Percentiles rank a stretch among this genome's conserved stretches.
phyloP scores from a whole-genome alignment of 805 yeast genomes.

The Metschnikowia borealis region DNA sequence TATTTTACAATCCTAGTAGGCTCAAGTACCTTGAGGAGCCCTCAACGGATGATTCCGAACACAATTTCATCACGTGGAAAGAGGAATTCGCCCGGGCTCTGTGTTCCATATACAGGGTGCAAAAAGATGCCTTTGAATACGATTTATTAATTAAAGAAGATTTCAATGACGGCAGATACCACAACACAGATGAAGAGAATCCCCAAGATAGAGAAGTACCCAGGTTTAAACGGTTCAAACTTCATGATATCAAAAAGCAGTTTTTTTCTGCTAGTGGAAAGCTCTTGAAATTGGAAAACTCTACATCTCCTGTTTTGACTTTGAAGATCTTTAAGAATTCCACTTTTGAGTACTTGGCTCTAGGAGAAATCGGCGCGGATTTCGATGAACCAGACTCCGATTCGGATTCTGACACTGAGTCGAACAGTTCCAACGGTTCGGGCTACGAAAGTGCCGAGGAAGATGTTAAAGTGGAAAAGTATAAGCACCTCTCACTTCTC shows the following conservation, averaged over 20 bases:
- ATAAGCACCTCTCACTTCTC: slow-evolving; percentile 48
- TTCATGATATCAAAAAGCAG: slow-evolving; percentile 44
- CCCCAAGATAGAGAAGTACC: slow-evolving; percentile 28
- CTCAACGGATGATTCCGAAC: not conserved
- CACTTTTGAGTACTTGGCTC: slow-evolving; percentile 20
- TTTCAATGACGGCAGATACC: slow-evolving; percentile 70
- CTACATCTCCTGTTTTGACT: slow-evolving; percentile 62
- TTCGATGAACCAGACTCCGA: slow-evolving; percentile 12
- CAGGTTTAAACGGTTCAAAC: slow-evolving; percentile 27
- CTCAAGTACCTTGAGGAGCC: slow-evolving; percentile 27
- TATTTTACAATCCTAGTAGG: slow-evolving; percentile 56
- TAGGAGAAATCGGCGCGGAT: slow-evolving; percentile 19
- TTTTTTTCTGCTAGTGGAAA: slow-evolving; percentile 72
- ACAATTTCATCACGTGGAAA: slow-evolving; percentile 56
- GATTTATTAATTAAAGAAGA: slow-evolving; percentile 48
- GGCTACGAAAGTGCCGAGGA: slow-evolving; percentile 9
- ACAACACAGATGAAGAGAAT: slow-evolving; percentile 43
- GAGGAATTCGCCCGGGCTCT: slow-evolving; percentile 61
- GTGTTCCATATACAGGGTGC: slow-evolving; percentile 36
- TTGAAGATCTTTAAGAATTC: slow-evolving; percentile 37
- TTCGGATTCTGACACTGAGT: slow-evolving; percentile 23
- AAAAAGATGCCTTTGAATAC: slow-evolving; percentile 35
- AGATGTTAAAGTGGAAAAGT: slow-evolving; percentile 10
- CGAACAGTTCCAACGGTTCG: slow-evolving; percentile 16
- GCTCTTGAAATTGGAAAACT: slow-evolving; percentile 57